Evolutionary conservation across 768 basidiomycete genomes (phyloP), one percentile per base, ranked within the genome.

Genomic region (Xerocomellus amylosporus): DNA sequence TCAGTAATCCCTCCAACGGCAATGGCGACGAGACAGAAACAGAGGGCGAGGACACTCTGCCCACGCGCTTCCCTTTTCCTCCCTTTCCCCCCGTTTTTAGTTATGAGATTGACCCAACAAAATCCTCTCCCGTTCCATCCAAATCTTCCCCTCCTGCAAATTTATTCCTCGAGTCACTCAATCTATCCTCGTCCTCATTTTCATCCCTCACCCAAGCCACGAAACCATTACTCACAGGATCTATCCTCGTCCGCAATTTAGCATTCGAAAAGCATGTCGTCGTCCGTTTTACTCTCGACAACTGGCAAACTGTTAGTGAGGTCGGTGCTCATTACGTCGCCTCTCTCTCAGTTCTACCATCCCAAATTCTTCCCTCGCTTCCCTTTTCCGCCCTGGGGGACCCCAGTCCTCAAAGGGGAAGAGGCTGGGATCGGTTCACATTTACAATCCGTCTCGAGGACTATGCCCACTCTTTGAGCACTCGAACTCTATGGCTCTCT

Each of bases 291-390:
- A 98, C 96, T 2, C 76, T 96, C 44, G 96, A 98, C 70, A 85
- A 88, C 45, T 98, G 96, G 96, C 84, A 88, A 58, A 98, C 95
- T 4, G 90, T 90, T 1, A 87, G 84, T 40, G 96, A 98, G 68
- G 93, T 97, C 31, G 56, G 71, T 40, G 86, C 79, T n/a, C 71
- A 64, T 43, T 71, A 85, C 56, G 63, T 73, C 36, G 69, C 70
- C n/a, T 78, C 77, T 17, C 64, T 85, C 26, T 57, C 74, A 4
- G 42, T 71, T 26, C 8, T 72, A 69, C 80, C 75, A 0, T 55
- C 61, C 53, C 59, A 42, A 61, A 58, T 73, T 66, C 55, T 9
- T 9, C 9, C 19, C 8, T 26, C 40, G 49, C 56, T 33, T 12
- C n/a, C 44, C 0, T 7, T 22, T 15, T 22, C 40, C 1, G 24